Conservation (phyloP, 495 filamentous ascomycete species). For the Schizothecium vesticola region DNA sequence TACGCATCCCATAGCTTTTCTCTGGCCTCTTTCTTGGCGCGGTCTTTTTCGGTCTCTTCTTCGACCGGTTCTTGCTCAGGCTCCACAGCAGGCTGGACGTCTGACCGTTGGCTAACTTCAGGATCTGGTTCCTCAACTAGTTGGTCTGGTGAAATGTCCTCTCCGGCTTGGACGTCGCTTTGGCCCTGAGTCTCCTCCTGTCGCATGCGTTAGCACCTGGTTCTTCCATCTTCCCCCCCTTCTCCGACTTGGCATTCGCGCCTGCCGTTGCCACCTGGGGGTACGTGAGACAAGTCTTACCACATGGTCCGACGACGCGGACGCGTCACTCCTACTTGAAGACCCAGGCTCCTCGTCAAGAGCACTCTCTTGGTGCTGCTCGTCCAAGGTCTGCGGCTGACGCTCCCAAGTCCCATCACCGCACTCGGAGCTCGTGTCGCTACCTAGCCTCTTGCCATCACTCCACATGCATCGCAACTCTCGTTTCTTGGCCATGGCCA, state of each 20-base stretch:
- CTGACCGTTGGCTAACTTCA: neutral
- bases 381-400: neutral
- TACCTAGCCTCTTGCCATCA: neutral
- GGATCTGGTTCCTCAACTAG: neutral
- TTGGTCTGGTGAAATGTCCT: neutral
- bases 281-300: neutral
- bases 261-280: too few relatives aligned
- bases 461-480: neutral
- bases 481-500: neutral
- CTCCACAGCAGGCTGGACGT: neutral
- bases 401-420: neutral
- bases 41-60: neutral
- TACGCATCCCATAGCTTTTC: neutral
- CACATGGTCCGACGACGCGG: neutral
- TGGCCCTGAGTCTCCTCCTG: neutral
- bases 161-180: neutral
- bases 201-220: neutral
- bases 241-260: neutral
- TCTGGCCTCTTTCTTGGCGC: neutral
- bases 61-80: neutral
- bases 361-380: neutral
- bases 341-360: neutral
- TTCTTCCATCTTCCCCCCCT: too few relatives aligned
- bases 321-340: neutral
- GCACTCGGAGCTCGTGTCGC: neutral